Evolutionary conservation across 306 rosid species (phyloP).

Genomic region (Quercus glauca): DNA sequence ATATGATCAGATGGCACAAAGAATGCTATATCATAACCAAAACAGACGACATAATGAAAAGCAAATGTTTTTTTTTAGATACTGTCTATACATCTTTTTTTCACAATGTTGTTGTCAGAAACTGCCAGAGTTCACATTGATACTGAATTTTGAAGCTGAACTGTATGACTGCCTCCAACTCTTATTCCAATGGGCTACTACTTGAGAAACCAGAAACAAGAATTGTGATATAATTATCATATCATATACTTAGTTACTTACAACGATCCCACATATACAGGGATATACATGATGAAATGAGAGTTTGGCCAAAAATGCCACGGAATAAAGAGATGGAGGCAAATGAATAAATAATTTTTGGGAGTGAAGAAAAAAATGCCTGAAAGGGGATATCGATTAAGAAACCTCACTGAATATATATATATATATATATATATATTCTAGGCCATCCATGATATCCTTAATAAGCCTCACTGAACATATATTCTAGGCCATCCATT

Average conservation of each 20-base stretch:
- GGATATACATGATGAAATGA: constrained; percentile 13
- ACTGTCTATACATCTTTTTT: neutral
- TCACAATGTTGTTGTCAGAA: neutral
- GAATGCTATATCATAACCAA: neutral
- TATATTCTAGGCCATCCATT: constrained; percentile 49
- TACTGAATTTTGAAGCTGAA: neutral
- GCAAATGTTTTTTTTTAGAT: neutral
- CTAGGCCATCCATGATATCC: constrained; percentile 68
- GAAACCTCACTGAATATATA: neutral
- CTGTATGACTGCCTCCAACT: neutral
- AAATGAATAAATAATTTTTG: constrained; percentile 8
- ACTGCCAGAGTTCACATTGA: neutral
- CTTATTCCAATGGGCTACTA: neutral
- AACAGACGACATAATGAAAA: neutral
- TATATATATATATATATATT: neutral
- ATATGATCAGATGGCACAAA: too few relatives aligned
- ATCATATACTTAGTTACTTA: neutral
- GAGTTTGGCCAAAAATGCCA: constrained; percentile 16
- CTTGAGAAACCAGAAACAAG: neutral
- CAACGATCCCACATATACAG: neutral
- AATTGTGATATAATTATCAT: neutral
- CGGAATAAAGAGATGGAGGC: neutral
- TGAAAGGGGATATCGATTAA: neutral
- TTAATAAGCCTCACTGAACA: constrained; percentile 14
- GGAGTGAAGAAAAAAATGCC: neutral